phyloP scores from a whole-genome alignment of 345 rosid species.

The Adansonia digitata region DNA sequence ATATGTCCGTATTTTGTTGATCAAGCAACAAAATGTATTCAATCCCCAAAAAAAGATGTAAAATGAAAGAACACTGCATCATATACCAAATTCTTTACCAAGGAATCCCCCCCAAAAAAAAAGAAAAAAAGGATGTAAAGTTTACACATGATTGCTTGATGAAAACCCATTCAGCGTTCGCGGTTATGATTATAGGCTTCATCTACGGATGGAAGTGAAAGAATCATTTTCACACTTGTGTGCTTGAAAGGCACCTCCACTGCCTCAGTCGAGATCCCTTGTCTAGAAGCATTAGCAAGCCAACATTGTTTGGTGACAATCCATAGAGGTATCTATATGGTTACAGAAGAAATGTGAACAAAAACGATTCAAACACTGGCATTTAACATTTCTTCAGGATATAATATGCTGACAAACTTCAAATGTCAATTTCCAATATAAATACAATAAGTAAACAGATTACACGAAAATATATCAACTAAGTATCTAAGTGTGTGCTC shows the following conservation, averaged over 20 bases:
- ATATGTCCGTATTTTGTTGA: constrained; percentile 20
- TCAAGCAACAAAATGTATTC: constrained; percentile 22
- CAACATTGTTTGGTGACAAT: constrained; percentile 53
- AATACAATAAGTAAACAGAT: not conserved
- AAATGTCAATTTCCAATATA: not conserved
- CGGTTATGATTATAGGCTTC: constrained; percentile 16
- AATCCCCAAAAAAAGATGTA: constrained; percentile 7
- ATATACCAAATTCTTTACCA: constrained; percentile 24
- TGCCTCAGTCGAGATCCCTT: constrained; percentile 54
- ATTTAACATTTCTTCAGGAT: not conserved
- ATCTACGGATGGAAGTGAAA: constrained; percentile 9
- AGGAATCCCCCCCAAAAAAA: no score
- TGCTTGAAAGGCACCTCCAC: constrained; percentile 80
- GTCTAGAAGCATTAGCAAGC: constrained; percentile 84
- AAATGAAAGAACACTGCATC: constrained; percentile 33
- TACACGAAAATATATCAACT: not conserved
- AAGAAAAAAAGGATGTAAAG: constrained; percentile 20
- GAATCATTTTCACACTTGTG: constrained; percentile 46
- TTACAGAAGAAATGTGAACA: not conserved
- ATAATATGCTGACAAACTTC: constrained; percentile 6
- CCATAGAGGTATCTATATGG: constrained; percentile 60
- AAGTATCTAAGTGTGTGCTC: not conserved
- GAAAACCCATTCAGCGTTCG: constrained; percentile 24
- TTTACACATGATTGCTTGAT: not conserved
- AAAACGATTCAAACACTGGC: constrained; percentile 7